Evolutionary conservation across 2,329 filamentous ascomycete genomes (phyloP), one percentile per base, ranked within the genome.

Genomic region (Clarireedia hainanense): DNA sequence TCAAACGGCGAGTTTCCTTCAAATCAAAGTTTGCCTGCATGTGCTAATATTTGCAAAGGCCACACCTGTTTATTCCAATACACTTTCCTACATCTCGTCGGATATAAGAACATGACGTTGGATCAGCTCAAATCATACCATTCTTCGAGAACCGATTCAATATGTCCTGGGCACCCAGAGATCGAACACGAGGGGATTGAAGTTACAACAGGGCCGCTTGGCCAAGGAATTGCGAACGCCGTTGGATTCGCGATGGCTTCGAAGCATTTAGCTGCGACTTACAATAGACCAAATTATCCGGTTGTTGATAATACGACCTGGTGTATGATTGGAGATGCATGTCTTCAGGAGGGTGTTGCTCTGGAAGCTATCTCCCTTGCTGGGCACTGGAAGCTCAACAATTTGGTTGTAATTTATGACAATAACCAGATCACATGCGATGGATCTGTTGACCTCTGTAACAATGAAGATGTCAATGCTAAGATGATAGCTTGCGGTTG

Each of bases 381-480:
- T 10, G 76, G 76, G 2, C 75, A 77, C 58, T 67, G 71, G 61
- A 72, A 71, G 53, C 66, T 80, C 6, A 72, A 76, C 60, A 79
- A 79, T 58, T 64, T 79, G 5, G 72, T 71, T 1, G 60, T 79
- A 9, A 74, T 79, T 24, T 80, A 78, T 56, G 77, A 80, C 56
- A 78, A 80, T 59, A 79, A 79, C 58, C 72, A 76, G 57, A 69
- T 79, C 27, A 76, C 74, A 12, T 78, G 75, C 59, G 76, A 78
- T 55, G 76, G 76, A 4, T 70, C 70, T 2, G 71, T 76, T 1
- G 73, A 77, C 57, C 62, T 75, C 1, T 72, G 69, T 2, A 76
- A 75, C 52, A 75, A 69, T 5, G 76, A 79, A 61, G 75, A 79
- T 56, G 67, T 78, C 47, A 77, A 78, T 52, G 65, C 67, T 2